These are phyloP conservation scores for Clarireedia homoeocarpa DNA, from an alignment of 2,329 filamentous ascomycete genomes.

Conservation along the genomic window DNA sequence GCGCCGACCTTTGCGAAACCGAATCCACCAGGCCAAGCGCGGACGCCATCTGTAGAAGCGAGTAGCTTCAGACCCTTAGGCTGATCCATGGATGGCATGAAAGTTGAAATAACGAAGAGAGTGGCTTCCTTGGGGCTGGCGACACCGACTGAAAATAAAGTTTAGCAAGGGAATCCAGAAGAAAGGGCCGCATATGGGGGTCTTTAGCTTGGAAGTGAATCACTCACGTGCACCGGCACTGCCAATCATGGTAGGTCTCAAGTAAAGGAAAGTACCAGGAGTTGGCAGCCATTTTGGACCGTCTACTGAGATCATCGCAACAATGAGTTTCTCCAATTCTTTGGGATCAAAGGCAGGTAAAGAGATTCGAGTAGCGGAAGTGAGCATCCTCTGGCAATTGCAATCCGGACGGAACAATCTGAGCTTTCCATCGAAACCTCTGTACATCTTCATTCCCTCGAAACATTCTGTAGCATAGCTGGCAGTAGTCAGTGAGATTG, in stretches of 20 bases:
- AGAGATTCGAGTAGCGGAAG: slow-evolving; percentile 57
- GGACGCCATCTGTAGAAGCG: slow-evolving; percentile 72
- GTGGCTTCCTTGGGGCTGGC: slow-evolving; percentile 74
- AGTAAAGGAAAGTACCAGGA: slow-evolving; percentile 68
- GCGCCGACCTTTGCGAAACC: slow-evolving; percentile 88
- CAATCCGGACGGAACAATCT: slow-evolving; percentile 55
- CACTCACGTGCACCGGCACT: slow-evolving; percentile 55
- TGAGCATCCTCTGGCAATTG: slow-evolving; percentile 44
- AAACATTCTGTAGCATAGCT: slow-evolving; percentile 82
- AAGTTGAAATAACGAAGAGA: slow-evolving; percentile 71
- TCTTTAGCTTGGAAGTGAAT: not conserved
- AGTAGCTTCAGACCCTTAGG: slow-evolving; percentile 62
- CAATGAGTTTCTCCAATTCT: slow-evolving; percentile 67
- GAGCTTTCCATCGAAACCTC: slow-evolving; percentile 58
- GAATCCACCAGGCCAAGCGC: slow-evolving; percentile 90
- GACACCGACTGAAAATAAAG: slow-evolving; percentile 52
- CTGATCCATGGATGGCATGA: slow-evolving; percentile 50
- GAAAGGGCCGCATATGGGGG: not conserved
- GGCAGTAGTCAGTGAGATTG: not conserved
- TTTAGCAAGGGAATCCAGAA: not conserved
- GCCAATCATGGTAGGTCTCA: slow-evolving; percentile 74
- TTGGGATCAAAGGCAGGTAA: slow-evolving; percentile 65
- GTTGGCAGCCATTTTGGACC: slow-evolving; percentile 72
- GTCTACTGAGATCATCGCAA: slow-evolving; percentile 64
- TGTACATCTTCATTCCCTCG: slow-evolving; percentile 78